These are phyloP conservation scores for Protomyces pachydermus DNA, from an alignment of 1,139 yeast genomes.

Conservation along the genomic window DNA sequence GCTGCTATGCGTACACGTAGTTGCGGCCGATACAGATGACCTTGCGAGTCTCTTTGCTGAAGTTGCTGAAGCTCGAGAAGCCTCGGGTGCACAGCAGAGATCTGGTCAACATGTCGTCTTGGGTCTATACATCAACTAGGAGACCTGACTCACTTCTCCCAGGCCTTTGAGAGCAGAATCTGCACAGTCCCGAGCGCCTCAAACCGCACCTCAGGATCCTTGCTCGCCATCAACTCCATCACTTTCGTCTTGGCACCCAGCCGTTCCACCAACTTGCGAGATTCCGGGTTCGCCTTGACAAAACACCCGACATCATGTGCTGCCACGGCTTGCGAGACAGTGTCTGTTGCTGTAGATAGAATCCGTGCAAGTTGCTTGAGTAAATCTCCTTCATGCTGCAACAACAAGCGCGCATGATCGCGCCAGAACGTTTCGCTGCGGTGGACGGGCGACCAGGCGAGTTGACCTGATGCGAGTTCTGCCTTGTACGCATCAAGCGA, in stretches of 20 bases:
- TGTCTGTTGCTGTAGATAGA: constrained; percentile 37
- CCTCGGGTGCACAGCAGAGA: neutral
- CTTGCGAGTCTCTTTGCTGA: constrained; percentile 45
- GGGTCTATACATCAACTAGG: neutral
- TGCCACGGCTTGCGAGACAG: constrained; percentile 47
- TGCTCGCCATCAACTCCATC: constrained; percentile 77
- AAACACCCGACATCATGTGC: constrained; percentile 74
- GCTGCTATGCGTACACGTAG: constrained; percentile 42
- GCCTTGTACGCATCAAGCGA: constrained; percentile 89
- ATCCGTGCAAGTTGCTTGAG: constrained; percentile 52
- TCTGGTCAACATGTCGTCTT: neutral
- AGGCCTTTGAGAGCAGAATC: constrained; percentile 74
- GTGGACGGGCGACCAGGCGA: constrained; percentile 93
- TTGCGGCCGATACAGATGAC: constrained; percentile 93
- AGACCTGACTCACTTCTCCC: constrained; percentile 14
- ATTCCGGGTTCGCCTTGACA: constrained; percentile 59
- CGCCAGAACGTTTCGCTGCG: constrained; percentile 83
- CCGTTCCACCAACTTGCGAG: constrained; percentile 46
- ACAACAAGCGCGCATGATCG: constrained; percentile 71
- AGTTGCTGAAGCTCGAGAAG: neutral
- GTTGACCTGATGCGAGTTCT: constrained; percentile 70
- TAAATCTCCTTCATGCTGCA: constrained; percentile 64
- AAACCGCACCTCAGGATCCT: constrained; percentile 82
- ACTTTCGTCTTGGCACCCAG: constrained; percentile 64
- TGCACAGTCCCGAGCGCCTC: constrained; percentile 95